Percentiles rank a stretch among this genome's conserved stretches.
Evolutionary conservation across 768 basidiomycete genomes (phyloP).

Genomic region (Termitomyces eurrhizus): DNA sequence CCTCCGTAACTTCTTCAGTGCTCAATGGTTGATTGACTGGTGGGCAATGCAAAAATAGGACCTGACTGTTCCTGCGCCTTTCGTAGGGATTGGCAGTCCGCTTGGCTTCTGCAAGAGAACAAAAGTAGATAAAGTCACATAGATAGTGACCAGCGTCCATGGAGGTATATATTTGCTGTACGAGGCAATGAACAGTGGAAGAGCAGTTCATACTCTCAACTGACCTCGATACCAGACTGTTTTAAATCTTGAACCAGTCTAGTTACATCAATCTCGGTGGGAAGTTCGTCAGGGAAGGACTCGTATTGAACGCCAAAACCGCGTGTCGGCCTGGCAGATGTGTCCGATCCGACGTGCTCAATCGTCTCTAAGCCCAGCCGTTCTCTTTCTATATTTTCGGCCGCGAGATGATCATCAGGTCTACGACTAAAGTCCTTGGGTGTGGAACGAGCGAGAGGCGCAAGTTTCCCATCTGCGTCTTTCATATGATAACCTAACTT

Average conservation of each 20-base stretch:
- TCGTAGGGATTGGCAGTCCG: conserved; percentile 42
- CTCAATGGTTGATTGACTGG: conserved; percentile 61
- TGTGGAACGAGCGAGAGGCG: conserved; percentile 42
- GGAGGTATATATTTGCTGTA: conserved; percentile 64
- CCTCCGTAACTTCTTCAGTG: conserved; percentile 65
- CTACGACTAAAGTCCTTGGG: conserved; percentile 39
- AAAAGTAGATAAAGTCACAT: conserved; percentile 76
- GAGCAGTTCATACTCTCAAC: conserved; percentile 14
- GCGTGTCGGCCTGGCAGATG: conserved; percentile 32
- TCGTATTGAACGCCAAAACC: conserved; percentile 50
- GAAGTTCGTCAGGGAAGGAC: conserved; percentile 49
- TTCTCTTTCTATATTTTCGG: conserved; percentile 34
- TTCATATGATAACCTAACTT: conserved; percentile 69
- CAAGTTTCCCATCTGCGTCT: conserved; percentile 55
- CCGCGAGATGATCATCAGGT: conserved; percentile 28
- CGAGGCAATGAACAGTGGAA: conserved; percentile 4
- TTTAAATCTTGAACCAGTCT: conserved; percentile 53
- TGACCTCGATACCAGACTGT: conserved; percentile 45
- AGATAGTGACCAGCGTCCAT: conserved; percentile 76
- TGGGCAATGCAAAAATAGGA: conserved; percentile 71
- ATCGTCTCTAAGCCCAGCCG: conserved; percentile 35
- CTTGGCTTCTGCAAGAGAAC: conserved; percentile 66
- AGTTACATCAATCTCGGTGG: conserved; percentile 59
- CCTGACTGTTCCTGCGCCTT: conserved; percentile 41
- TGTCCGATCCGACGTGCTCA: conserved; percentile 30